These are phyloP conservation scores for Monilinia polystroma DNA, from an alignment of 2,329 filamentous ascomycete genomes.

Conservation along the genomic window DNA sequence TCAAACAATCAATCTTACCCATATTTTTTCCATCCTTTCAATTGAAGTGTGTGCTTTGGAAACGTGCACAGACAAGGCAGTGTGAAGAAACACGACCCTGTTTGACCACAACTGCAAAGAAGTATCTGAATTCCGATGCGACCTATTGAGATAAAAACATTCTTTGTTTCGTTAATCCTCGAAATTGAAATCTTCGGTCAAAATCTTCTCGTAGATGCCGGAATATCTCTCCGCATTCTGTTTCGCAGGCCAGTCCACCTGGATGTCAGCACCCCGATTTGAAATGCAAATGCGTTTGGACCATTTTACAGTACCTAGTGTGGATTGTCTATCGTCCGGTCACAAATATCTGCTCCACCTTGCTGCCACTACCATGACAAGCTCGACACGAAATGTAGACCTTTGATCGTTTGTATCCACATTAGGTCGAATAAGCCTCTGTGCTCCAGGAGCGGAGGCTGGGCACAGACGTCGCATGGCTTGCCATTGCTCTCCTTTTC, in stretches of 20 bases:
- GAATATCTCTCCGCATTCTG: constrained; percentile 14
- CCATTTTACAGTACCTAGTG: too few relatives aligned
- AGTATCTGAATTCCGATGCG: constrained; percentile 6
- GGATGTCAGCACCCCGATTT: neutral
- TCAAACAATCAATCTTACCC: constrained; percentile 1
- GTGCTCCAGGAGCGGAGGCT: neutral
- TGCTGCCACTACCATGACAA: neutral
- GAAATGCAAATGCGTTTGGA: neutral
- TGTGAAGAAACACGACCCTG: constrained; percentile 16
- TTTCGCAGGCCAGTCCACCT: neutral
- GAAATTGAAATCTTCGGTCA: neutral
- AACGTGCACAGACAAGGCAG: constrained; percentile 21
- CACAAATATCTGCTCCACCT: neutral
- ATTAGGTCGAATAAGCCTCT: constrained; percentile 6
- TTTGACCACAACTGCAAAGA: constrained; percentile 23
- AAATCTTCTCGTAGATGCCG: neutral
- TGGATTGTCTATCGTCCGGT: constrained; percentile 5
- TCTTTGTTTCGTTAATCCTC: constrained; percentile 13
- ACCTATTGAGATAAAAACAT: constrained; percentile 18
- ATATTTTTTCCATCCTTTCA: neutral
- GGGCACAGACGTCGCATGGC: constrained; percentile 13
- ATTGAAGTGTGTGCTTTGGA: constrained; percentile 18
- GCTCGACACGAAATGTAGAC: neutral
- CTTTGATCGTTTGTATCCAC: constrained; percentile 17
- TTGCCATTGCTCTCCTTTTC: constrained; percentile 6